phyloP scores from a whole-genome alignment of 371 early-diverging fungal species.

The Mortierella sp. region DNA sequence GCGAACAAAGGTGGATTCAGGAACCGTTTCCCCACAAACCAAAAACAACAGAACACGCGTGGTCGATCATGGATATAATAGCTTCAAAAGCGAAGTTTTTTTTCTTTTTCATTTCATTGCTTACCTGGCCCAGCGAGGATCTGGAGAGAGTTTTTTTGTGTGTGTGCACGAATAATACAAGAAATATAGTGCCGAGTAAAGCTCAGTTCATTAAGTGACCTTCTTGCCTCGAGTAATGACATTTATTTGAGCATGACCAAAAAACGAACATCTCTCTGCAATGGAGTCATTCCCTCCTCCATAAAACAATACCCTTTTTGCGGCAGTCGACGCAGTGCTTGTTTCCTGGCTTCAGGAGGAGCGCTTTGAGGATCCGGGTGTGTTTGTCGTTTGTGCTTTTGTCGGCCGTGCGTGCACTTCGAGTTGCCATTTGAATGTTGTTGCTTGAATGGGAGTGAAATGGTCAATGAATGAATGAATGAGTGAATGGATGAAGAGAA shows the following conservation, averaged over 20 bases:
- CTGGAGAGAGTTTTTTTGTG: constrained; percentile 59
- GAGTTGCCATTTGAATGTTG: constrained; percentile 75
- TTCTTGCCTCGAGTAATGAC: neutral
- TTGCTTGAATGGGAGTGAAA: neutral
- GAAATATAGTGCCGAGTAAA: neutral
- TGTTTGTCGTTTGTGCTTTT: constrained; percentile 81
- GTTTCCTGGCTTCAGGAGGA: constrained; percentile 80
- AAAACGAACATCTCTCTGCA: neutral
- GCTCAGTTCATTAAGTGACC: neutral
- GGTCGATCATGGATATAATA: no score
- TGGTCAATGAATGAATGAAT: neutral
- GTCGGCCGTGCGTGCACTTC: constrained; percentile 80
- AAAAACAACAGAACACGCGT: neutral
- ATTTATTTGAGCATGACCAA: neutral
- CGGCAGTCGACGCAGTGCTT: constrained; percentile 87
- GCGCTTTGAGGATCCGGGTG: constrained; percentile 75
- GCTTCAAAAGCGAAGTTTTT: no score
- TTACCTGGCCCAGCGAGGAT: constrained; percentile 87
- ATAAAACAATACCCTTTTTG: constrained; percentile 74
- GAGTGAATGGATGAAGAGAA: neutral
- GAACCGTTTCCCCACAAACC: neutral
- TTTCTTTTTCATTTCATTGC: neutral
- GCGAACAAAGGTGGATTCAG: neutral
- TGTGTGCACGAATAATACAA: neutral
- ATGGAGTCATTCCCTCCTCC: neutral